Conservation (phyloP, 345 rosid genomes). For the Physaria fendleri region DNA sequence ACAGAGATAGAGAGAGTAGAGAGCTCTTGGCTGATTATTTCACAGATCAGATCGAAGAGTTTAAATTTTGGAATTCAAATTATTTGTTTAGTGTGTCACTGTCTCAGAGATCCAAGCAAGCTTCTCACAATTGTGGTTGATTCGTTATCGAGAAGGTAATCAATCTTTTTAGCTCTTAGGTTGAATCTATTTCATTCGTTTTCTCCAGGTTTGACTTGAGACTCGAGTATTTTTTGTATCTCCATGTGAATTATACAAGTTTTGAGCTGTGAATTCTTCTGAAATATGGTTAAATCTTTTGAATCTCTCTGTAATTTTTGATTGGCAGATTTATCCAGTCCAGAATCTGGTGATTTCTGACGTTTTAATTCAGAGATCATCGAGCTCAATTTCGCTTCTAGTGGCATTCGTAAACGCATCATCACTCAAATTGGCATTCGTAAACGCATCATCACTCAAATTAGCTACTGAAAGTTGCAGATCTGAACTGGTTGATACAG, state of each 20-base stretch:
- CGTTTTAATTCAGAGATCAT: no score
- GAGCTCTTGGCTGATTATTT: no score
- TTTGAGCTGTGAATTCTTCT: conserved; percentile 4
- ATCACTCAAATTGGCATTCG: neutral
- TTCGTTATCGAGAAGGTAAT: neutral
- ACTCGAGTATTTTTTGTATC: no score
- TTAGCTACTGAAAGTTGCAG: conserved; percentile 12
- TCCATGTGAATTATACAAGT: conserved; percentile 32
- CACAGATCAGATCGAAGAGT: conserved; percentile 26
- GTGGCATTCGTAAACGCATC: neutral
- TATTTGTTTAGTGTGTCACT: no score
- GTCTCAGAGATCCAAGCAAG: conserved; percentile 12
- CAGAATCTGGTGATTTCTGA: neutral
- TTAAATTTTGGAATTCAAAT: neutral
- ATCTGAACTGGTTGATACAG: conserved; percentile 30
- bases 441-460: no score
- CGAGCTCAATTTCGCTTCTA: no score
- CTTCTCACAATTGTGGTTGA: conserved; percentile 5
- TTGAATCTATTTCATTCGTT: conserved; percentile 9
- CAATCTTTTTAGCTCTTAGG: conserved; percentile 4
- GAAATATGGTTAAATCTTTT: conserved; percentile 11
- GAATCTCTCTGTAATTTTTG: neutral
- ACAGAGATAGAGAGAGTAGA: conserved; percentile 6
- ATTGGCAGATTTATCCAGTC: conserved; percentile 27
- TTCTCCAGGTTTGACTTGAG: no score